A percentile compares a stretch with the other conserved stretches of the same genome.
Conservation (phyloP, 2,329 filamentous ascomycete species). For the Pseudocercospora cruenta region DNA sequence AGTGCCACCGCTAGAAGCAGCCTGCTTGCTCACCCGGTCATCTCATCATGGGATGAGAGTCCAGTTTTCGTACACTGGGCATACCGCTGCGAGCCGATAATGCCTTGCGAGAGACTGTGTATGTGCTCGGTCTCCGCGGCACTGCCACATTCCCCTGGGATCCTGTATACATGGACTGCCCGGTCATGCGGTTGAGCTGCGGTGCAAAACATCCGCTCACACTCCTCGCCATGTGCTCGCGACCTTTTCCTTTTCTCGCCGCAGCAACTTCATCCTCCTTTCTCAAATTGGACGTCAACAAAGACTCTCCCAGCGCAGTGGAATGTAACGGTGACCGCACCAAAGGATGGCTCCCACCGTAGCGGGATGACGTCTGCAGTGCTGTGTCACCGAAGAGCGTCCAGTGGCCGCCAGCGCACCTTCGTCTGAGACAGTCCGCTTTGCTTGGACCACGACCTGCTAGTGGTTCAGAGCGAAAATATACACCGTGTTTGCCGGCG, state of each 20-base stretch:
- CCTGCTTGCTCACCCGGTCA: conserved; percentile 3
- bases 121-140: neutral
- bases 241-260: neutral
- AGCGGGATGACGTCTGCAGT: conserved; percentile 9
- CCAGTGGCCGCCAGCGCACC: neutral
- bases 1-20: conserved; percentile 3
- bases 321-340: conserved; percentile 9
- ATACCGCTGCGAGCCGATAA: conserved; percentile 3
- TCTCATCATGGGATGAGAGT: neutral
- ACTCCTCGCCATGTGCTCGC: conserved; percentile 3
- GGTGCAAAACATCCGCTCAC: neutral
- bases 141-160: neutral
- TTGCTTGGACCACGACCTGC: conserved; percentile 4
- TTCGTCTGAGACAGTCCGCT: conserved; percentile 7
- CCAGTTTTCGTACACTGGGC: neutral
- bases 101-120: neutral
- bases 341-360: conserved; percentile 2
- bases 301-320: conserved; percentile 11
- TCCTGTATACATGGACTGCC: neutral
- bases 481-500: conserved; percentile 7
- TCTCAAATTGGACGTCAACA: conserved; percentile 7
- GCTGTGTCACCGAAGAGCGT: neutral
- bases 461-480: conserved; percentile 9
- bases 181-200: conserved; percentile 1
- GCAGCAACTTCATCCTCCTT: conserved; percentile 9